phyloP scores from a whole-genome alignment of 768 basidiomycete genomes.

The Hirschioporus abietinus region DNA sequence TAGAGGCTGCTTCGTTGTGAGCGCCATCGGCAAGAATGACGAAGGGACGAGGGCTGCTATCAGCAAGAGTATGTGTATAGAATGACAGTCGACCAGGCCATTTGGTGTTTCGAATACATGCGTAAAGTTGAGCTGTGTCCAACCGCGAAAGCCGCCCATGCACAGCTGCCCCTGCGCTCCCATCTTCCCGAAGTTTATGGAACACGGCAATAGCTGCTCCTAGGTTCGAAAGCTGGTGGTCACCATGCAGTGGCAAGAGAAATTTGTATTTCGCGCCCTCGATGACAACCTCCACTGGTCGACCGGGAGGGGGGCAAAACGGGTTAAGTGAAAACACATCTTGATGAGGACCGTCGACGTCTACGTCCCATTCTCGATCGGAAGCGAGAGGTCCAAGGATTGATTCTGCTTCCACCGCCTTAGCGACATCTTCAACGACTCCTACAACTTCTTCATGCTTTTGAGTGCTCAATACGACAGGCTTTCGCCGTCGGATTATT shows the following conservation, averaged over 20 bases:
- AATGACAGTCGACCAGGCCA: constrained; percentile 90
- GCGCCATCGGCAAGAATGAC: constrained; percentile 84
- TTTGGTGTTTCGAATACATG: constrained; percentile 28
- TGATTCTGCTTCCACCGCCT: constrained; percentile 32
- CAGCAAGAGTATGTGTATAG: constrained; percentile 23
- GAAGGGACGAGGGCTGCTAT: constrained; percentile 22
- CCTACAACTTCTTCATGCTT: constrained; percentile 31
- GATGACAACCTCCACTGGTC: constrained; percentile 38
- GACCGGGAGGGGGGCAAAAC: constrained; percentile 31
- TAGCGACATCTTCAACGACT: constrained; percentile 39
- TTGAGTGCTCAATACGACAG: constrained; percentile 67
- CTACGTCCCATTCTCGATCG: constrained; percentile 29
- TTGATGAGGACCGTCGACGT: constrained; percentile 28
- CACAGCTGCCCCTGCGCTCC: not conserved
- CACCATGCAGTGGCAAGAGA: constrained; percentile 64
- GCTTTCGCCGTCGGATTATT: constrained; percentile 59
- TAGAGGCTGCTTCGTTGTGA: constrained; percentile 80
- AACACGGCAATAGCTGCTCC: constrained; percentile 61
- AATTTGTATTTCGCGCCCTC: constrained; percentile 37
- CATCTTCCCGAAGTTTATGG: constrained; percentile 14
- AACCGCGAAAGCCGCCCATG: constrained; percentile 5
- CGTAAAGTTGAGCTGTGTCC: constrained; percentile 7
- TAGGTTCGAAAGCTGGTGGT: constrained; percentile 85
- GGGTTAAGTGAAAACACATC: constrained; percentile 26
- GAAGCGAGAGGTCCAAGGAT: constrained; percentile 27